Conservation (phyloP, 1,139 yeast genomes). For the Diutina neorugosa region DNA sequence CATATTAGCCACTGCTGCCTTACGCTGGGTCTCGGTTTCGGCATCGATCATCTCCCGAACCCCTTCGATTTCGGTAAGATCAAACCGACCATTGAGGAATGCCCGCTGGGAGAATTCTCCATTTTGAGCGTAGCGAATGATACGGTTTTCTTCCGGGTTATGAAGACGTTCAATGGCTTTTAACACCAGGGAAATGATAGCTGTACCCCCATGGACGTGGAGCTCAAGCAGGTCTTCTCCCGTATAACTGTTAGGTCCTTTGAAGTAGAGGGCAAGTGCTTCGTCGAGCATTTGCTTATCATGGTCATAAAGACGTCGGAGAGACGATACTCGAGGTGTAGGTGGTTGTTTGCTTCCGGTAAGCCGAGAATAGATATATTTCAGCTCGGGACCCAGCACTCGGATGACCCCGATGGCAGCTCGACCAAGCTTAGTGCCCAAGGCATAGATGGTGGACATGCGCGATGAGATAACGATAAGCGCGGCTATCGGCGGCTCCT, state of each 20-base stretch:
- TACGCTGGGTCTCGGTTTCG: constrained; percentile 81
- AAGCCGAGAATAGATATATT: constrained; percentile 31
- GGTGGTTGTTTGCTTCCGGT: constrained; percentile 31
- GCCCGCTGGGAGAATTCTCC: constrained; percentile 91
- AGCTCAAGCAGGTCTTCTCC: constrained; percentile 86
- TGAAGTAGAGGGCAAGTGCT: constrained; percentile 58
- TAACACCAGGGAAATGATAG: constrained; percentile 62
- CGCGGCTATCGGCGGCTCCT: neutral
- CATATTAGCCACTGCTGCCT: constrained; percentile 61
- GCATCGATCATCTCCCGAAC: constrained; percentile 84
- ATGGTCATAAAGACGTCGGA: constrained; percentile 41
- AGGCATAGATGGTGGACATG: constrained; percentile 67
- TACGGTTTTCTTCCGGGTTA: constrained; percentile 21
- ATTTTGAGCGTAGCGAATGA: constrained; percentile 73
- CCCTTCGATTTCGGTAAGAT: constrained; percentile 82
- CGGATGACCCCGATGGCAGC: constrained; percentile 85
- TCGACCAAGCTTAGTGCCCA: constrained; percentile 71
- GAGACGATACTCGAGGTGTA: constrained; percentile 39
- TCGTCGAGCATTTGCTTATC: constrained; percentile 48
- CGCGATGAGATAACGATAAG: neutral
- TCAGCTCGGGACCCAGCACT: constrained; percentile 61
- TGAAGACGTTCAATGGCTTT: constrained; percentile 48
- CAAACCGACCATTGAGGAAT: constrained; percentile 55
- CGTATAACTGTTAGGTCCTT: constrained; percentile 74
- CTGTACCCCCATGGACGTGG: constrained; percentile 89